These are phyloP conservation scores for Artomyces pyxidatus DNA, from an alignment of 768 basidiomycete species.

Conservation along the genomic window DNA sequence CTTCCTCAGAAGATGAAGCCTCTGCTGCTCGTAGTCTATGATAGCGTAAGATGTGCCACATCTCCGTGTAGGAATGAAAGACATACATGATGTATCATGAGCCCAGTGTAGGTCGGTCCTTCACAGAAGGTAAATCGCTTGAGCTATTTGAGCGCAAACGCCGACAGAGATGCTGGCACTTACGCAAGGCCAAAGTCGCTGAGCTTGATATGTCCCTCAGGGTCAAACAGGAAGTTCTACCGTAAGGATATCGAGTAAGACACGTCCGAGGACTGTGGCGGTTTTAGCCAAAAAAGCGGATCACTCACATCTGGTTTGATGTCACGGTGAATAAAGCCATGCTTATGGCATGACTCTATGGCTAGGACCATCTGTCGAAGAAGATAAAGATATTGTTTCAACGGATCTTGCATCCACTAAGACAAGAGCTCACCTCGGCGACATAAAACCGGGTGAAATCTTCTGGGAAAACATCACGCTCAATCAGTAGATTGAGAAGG, in stretches of 20 bases:
- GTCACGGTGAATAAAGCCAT: conserved; percentile 96
- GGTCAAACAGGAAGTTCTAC: conserved; percentile 93
- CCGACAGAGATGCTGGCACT: conserved; percentile 29
- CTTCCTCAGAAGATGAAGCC: conserved; percentile 78
- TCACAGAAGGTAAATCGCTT: conserved; percentile 10
- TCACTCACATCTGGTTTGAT: conserved; percentile 83
- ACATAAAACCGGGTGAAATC: conserved; percentile 90
- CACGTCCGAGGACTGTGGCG: neutral
- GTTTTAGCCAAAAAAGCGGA: conserved; percentile 5
- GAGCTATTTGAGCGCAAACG: neutral
- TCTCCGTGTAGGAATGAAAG: conserved; percentile 16
- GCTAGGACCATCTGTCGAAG: conserved; percentile 78
- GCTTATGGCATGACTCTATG: conserved; percentile 86
- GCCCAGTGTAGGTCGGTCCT: conserved; percentile 95
- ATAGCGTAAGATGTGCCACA: conserved; percentile 8
- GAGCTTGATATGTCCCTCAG: conserved; percentile 87
- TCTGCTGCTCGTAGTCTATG: conserved; percentile 90
- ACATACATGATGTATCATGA: conserved; percentile 84
- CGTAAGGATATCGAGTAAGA: conserved; percentile 14
- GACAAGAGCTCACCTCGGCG: conserved; percentile 59
- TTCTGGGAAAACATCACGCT: conserved; percentile 86
- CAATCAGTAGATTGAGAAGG: conserved; percentile 91
- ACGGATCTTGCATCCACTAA: neutral
- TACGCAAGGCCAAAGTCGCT: conserved; percentile 95
- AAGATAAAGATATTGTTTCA: conserved; percentile 3